These are phyloP conservation scores for Helotiales sp. DNA, from an alignment of 2,329 filamentous ascomycete genomes.

Conservation along the genomic window DNA sequence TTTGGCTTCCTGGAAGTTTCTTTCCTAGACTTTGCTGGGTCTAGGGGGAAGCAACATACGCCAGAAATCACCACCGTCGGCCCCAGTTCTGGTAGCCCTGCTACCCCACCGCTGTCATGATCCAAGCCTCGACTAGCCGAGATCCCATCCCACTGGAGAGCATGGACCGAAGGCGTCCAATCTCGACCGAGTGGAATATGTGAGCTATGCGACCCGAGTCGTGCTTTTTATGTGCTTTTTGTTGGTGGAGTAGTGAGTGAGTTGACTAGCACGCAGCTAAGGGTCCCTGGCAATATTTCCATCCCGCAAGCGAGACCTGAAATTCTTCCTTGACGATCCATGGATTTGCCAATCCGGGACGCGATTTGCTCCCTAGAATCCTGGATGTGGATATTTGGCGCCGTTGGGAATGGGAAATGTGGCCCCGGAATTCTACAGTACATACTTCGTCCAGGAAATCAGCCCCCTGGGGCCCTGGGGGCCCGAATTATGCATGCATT, in stretches of 20 bases:
- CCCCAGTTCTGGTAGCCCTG: not conserved
- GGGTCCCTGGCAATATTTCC: not conserved
- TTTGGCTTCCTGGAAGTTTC: not conserved
- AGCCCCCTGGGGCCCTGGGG: too few relatives aligned
- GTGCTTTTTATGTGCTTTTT: conserved; percentile 3
- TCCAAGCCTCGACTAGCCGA: conserved; percentile 23
- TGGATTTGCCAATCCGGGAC: conserved; percentile 20
- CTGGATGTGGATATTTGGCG: conserved; percentile 10
- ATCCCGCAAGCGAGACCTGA: conserved; percentile 17
- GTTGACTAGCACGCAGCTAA: not conserved
- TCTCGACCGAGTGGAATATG: conserved; percentile 20
- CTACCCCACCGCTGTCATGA: conserved; percentile 22
- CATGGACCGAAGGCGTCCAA: conserved; percentile 16
- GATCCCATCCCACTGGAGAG: conserved; percentile 4
- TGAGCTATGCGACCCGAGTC: conserved; percentile 20
- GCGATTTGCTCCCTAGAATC: not conserved
- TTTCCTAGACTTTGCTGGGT: not conserved
- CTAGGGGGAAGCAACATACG: not conserved
- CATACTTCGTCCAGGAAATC: too few relatives aligned
- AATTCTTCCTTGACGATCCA: conserved; percentile 27
- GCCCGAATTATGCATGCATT: not conserved
- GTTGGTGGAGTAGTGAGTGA: conserved; percentile 1
- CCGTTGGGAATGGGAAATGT: conserved; percentile 10
- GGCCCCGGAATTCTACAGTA: conserved; percentile 8
- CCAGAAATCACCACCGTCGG: not conserved